These are phyloP conservation scores for Rhododendron henanense DNA, from an alignment of 148 eudicot species.

Conservation along the genomic window DNA sequence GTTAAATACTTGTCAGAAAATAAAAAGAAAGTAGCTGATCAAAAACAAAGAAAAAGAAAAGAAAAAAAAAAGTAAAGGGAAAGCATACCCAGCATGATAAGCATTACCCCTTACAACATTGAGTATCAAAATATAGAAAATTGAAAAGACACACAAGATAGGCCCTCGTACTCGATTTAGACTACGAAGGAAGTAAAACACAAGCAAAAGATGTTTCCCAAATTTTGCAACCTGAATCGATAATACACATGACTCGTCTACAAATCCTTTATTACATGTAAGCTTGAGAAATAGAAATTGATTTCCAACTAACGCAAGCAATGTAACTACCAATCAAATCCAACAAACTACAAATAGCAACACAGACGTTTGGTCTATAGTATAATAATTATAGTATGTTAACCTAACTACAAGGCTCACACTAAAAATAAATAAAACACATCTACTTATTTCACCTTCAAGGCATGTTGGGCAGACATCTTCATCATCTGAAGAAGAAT, in stretches of 20 bases:
- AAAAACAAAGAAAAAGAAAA: too few relatives aligned
- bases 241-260: background rate
- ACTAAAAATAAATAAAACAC: background rate
- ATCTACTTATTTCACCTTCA: conserved; percentile 50
- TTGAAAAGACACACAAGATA: background rate
- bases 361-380: background rate
- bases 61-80: background rate
- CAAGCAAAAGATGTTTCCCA: background rate
- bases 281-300: background rate
- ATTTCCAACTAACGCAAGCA: background rate
- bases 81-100: conserved; percentile 1
- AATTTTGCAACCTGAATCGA: background rate
- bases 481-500: conserved; percentile 81
- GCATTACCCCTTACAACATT: background rate
- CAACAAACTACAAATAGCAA: background rate
- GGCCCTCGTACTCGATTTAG: background rate
- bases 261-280: background rate
- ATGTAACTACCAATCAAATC: background rate
- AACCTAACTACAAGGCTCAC: background rate
- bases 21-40: background rate
- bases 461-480: conserved; percentile 97
- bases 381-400: background rate
- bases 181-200: background rate
- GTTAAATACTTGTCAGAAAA: background rate
- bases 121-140: background rate